Evolutionary conservation across 2,329 filamentous ascomycete genomes (phyloP).

Genomic region (Paecilomyces dactylethromorphus): DNA sequence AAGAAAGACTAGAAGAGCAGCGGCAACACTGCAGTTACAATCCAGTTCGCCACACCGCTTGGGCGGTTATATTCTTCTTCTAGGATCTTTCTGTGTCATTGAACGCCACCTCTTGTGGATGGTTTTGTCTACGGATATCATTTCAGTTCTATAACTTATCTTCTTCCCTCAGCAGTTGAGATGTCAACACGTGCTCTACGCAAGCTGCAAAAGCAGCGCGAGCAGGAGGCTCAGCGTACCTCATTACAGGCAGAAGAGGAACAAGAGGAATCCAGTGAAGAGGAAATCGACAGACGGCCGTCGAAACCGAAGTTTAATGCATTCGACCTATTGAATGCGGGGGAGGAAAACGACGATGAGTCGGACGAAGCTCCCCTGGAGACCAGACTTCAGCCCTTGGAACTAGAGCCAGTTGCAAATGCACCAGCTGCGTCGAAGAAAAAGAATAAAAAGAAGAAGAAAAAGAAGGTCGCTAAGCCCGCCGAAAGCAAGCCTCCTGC

Average conservation of each 20-base stretch:
- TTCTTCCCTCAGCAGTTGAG: slow-evolving; percentile 4
- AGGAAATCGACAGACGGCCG: slow-evolving; percentile 26
- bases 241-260: slow-evolving; percentile 31
- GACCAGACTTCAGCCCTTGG: slow-evolving; percentile 8
- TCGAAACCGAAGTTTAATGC: slow-evolving; percentile 43
- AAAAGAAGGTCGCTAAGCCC: slow-evolving; percentile 24
- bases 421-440: slow-evolving; percentile 41
- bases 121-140: background rate
- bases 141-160: background rate
- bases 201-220: slow-evolving; percentile 56
- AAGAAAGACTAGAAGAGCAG: background rate
- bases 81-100: background rate
- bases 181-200: slow-evolving; percentile 64
- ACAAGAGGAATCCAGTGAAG: slow-evolving; percentile 33
- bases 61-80: background rate
- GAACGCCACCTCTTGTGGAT: background rate
- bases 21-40: background rate
- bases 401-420: slow-evolving; percentile 13
- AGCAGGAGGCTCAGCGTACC: slow-evolving; percentile 47
- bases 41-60: background rate
- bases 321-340: slow-evolving; percentile 48
- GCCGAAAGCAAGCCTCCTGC: slow-evolving; percentile 8
- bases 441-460: slow-evolving; percentile 54
- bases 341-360: slow-evolving; percentile 33
- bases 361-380: slow-evolving; percentile 17